Evolutionary conservation across 106 monocot species (phyloP).

Genomic region (Phalaenopsis aphrodite): DNA sequence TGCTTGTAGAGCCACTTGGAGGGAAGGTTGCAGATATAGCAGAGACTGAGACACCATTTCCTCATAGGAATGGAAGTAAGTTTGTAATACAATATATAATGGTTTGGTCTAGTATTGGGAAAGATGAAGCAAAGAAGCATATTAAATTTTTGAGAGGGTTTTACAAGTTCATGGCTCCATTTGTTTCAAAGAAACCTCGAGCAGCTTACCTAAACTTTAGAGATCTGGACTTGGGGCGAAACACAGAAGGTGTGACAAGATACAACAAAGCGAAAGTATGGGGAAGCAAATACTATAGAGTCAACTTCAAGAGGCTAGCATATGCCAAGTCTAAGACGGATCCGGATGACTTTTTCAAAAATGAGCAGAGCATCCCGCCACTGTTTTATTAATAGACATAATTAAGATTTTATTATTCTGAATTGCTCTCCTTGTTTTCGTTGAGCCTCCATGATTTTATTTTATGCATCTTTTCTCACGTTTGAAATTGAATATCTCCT

Average conservation of each 20-base stretch:
- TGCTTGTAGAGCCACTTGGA: conserved; percentile 25
- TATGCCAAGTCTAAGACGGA: conserved; percentile 17
- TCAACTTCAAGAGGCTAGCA: conserved; percentile 23
- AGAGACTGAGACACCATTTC: conserved; percentile 22
- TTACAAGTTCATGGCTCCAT: conserved; percentile 12
- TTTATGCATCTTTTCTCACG: no score
- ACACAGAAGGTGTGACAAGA: neutral
- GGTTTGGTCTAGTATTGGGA: neutral
- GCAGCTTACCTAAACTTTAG: conserved; percentile 15
- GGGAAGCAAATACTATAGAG: conserved; percentile 17
- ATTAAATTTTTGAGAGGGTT: conserved; percentile 9
- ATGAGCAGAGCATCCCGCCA: conserved; percentile 27
- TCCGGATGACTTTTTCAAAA: conserved; percentile 19
- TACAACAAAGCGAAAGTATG: conserved; percentile 15
- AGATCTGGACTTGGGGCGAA: conserved; percentile 17
- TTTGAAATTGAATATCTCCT: no score
- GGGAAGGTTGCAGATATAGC: conserved; percentile 17
- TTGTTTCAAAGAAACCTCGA: conserved; percentile 18
- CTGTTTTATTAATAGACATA: neutral
- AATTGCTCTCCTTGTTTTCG: no score
- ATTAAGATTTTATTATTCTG: no score
- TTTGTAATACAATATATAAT: conserved; percentile 16
- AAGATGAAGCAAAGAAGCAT: neutral
- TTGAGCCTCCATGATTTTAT: no score
- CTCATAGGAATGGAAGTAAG: conserved; percentile 27